Conservation (phyloP, 2,329 filamentous ascomycete genomes). For the Helminthosporium solani region DNA sequence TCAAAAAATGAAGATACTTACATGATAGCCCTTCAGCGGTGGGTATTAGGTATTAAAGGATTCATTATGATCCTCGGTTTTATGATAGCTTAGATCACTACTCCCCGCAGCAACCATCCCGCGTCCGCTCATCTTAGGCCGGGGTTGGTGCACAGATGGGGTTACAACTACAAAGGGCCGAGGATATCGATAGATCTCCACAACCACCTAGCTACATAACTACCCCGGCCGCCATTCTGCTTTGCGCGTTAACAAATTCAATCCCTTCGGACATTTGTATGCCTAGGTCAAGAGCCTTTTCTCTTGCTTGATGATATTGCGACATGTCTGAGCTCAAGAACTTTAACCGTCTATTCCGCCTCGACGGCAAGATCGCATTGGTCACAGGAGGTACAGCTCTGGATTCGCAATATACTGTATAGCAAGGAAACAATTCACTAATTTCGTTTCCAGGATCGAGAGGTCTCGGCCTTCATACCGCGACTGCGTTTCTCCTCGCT, state of each 20-base stretch:
- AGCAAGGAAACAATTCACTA: neutral
- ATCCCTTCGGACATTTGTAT: too few relatives aligned
- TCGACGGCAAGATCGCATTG: constrained; percentile 42
- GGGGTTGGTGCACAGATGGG: constrained; percentile 17
- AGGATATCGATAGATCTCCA: constrained; percentile 32
- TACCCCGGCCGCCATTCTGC: constrained; percentile 11
- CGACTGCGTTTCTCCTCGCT: constrained; percentile 43
- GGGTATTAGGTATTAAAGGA: too few relatives aligned
- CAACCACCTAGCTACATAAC: constrained; percentile 18
- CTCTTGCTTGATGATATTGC: neutral
- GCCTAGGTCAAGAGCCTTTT: too few relatives aligned
- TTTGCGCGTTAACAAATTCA: too few relatives aligned
- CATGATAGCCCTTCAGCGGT: constrained; percentile 6
- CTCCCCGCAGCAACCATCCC: constrained; percentile 19
- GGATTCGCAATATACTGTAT: neutral
- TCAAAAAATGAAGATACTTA: too few relatives aligned
- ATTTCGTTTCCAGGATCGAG: too few relatives aligned
- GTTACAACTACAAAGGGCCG: constrained; percentile 17
- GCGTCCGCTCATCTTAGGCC: constrained; percentile 18
- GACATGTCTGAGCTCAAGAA: constrained; percentile 36
- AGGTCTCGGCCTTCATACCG: constrained; percentile 43
- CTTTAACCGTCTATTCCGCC: constrained; percentile 39
- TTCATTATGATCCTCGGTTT: too few relatives aligned
- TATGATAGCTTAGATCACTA: constrained; percentile 12
- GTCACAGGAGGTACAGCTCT: constrained; percentile 34